A percentile compares a stretch with the other conserved stretches of the same genome.
phyloP scores from a whole-genome alignment of 2,329 filamentous ascomycete species.

The Fusarium keratoplasticum region DNA sequence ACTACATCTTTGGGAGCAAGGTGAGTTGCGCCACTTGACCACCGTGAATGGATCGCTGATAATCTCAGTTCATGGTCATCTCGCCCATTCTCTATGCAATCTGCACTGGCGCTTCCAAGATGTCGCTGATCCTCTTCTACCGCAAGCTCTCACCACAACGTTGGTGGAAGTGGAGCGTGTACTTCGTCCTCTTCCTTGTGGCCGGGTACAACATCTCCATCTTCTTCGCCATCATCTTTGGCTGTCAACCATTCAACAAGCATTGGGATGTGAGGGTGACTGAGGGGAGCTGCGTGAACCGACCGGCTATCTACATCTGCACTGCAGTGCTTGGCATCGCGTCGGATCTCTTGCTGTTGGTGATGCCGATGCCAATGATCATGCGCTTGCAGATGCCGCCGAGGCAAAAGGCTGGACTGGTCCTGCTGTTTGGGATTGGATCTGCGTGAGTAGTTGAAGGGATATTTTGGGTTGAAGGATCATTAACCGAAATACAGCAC shows the following conservation, averaged over 20 bases:
- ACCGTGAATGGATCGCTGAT: background rate
- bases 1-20: constrained; percentile 28
- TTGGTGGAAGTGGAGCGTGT: constrained; percentile 49
- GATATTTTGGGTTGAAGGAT: rapidly evolving
- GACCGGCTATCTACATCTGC: constrained; percentile 35
- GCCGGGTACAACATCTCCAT: constrained; percentile 49
- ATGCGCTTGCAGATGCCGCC: constrained; percentile 57
- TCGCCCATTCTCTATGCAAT: constrained; percentile 39
- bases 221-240: constrained; percentile 51
- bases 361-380: constrained; percentile 60
- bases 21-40: background rate
- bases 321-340: constrained; percentile 60
- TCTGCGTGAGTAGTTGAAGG: constrained; percentile 41
- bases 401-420: constrained; percentile 59
- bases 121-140: constrained; percentile 54
- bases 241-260: constrained; percentile 50
- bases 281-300: constrained; percentile 56
- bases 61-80: constrained; percentile 36
- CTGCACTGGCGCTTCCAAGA: constrained; percentile 50
- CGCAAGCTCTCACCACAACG: constrained; percentile 50
- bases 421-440: constrained; percentile 59
- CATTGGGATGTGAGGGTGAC: constrained; percentile 46
- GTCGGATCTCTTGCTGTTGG: constrained; percentile 59
- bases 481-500: constrained; percentile 44
- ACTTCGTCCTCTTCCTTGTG: constrained; percentile 45